Evolutionary conservation across 176 grass and related monocot species (phyloP).

Genomic region (Chrysopogon serrulatus): DNA sequence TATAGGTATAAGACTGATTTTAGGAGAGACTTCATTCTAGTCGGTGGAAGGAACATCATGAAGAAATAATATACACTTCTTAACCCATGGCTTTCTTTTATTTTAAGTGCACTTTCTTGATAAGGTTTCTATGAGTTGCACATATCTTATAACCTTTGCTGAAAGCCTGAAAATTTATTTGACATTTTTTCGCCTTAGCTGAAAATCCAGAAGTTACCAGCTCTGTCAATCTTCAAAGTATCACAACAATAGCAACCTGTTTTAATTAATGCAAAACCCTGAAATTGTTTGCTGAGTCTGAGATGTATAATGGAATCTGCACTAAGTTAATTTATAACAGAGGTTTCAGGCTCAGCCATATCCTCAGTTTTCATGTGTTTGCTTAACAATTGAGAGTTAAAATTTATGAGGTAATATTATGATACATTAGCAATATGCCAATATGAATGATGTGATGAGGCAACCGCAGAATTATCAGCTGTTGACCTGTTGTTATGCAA

Average conservation of each 20-base stretch:
- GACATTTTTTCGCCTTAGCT: neutral
- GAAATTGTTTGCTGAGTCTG: neutral
- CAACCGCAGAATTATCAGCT: neutral
- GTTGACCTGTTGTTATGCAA: neutral
- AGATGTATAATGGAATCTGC: neutral
- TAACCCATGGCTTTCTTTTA: neutral
- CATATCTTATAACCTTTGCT: neutral
- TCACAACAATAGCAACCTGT: neutral
- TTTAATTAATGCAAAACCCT: neutral
- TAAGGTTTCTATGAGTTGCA: neutral
- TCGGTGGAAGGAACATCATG: neutral
- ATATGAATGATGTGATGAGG: neutral
- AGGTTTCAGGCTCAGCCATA: neutral
- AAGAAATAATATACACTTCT: neutral
- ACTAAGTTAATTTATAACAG: neutral
- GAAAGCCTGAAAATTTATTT: neutral
- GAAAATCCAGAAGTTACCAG: conserved; percentile 1
- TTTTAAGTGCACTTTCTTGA: neutral
- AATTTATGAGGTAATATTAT: neutral
- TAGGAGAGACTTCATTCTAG: neutral
- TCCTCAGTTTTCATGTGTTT: conserved; percentile 21
- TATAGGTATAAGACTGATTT: neutral
- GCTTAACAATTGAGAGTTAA: neutral
- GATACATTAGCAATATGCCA: neutral
- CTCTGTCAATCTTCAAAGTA: conserved; percentile 2